Conservation (phyloP, 495 filamentous ascomycete genomes). For the Penicillium cinerascens region DNA sequence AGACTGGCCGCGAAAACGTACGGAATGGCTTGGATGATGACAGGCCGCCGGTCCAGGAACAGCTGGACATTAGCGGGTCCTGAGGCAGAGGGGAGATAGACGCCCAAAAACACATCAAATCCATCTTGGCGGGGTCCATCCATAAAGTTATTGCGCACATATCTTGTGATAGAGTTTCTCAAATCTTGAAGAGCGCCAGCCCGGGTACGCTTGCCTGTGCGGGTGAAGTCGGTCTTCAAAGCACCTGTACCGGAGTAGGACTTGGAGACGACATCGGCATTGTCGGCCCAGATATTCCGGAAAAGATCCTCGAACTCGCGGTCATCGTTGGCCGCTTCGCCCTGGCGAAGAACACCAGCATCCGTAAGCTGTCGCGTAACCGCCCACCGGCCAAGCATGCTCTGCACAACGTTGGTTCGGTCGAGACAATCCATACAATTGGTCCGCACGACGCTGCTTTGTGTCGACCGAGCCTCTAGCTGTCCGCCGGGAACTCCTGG, state of each 20-base stretch:
- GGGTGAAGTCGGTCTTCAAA: constrained; percentile 93
- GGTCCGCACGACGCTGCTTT: constrained; percentile 86
- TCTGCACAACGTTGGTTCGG: constrained; percentile 96
- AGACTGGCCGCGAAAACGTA: constrained; percentile 84
- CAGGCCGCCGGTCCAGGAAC: constrained; percentile 82
- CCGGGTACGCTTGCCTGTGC: constrained; percentile 80
- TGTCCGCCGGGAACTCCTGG: constrained; percentile 65
- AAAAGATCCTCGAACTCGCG: constrained; percentile 78
- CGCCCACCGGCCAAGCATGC: constrained; percentile 84
- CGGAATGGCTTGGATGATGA: constrained; percentile 83
- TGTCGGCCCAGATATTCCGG: constrained; percentile 97
- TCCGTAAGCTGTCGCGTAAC: constrained; percentile 85
- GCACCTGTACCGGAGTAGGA: constrained; percentile 94
- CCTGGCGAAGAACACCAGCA: constrained; percentile 66
- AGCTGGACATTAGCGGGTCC: constrained; percentile 60
- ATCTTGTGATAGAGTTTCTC: constrained; percentile 77
- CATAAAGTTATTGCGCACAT: constrained; percentile 84
- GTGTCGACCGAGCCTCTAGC: constrained; percentile 71
- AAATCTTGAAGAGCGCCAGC: constrained; percentile 78
- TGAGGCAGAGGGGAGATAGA: constrained; percentile 67
- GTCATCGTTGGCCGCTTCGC: constrained; percentile 68
- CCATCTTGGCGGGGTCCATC: constrained; percentile 93
- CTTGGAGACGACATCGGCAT: constrained; percentile 89
- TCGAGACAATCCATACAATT: constrained; percentile 99
- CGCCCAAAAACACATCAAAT: constrained; percentile 89